phyloP scores from a whole-genome alignment of 1,284 basidiomycete genomes.

The Microstroma glucosiphilum region DNA sequence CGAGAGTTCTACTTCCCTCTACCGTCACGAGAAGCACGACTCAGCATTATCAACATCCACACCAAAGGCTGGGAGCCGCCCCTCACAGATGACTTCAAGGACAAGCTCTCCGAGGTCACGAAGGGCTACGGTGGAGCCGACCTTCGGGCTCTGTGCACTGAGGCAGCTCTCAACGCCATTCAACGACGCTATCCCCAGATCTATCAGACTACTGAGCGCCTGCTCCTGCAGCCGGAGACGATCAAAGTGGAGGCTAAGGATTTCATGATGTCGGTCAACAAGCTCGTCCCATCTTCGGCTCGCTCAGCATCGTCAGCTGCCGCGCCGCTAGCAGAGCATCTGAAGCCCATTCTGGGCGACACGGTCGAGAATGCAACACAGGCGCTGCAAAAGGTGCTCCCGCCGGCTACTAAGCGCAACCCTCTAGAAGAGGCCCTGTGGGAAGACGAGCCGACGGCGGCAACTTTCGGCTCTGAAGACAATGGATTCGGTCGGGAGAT shows the following conservation, averaged over 20 bases:
- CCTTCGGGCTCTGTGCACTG: constrained; percentile 65
- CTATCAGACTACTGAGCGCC: constrained; percentile 81
- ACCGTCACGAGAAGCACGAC: constrained; percentile 74
- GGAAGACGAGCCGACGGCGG: constrained; percentile 58
- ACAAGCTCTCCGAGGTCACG: constrained; percentile 76
- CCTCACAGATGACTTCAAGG: constrained; percentile 61
- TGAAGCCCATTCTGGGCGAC: constrained; percentile 70
- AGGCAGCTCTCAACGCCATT: constrained; percentile 92
- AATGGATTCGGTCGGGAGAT: constrained; percentile 46
- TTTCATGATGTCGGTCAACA: constrained; percentile 96
- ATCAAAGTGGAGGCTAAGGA: constrained; percentile 82
- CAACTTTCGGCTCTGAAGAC: constrained; percentile 17
- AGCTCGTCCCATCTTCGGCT: constrained; percentile 79
- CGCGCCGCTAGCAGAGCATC: constrained; percentile 73
- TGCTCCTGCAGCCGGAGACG: constrained; percentile 76
- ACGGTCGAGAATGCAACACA: constrained; percentile 67
- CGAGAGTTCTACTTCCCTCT: constrained; percentile 97
- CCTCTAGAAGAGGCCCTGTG: constrained; percentile 85
- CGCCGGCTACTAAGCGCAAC: constrained; percentile 50
- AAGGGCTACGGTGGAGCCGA: constrained; percentile 99
- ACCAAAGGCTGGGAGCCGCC: constrained; percentile 85
- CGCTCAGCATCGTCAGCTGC: constrained; percentile 80
- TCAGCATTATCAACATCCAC: constrained; percentile 85
- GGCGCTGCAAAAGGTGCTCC: constrained; percentile 57
- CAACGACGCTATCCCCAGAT: constrained; percentile 96